These are phyloP conservation scores for Suhomyces guaymorum DNA, from an alignment of 1,139 yeast species.

Conservation along the genomic window DNA sequence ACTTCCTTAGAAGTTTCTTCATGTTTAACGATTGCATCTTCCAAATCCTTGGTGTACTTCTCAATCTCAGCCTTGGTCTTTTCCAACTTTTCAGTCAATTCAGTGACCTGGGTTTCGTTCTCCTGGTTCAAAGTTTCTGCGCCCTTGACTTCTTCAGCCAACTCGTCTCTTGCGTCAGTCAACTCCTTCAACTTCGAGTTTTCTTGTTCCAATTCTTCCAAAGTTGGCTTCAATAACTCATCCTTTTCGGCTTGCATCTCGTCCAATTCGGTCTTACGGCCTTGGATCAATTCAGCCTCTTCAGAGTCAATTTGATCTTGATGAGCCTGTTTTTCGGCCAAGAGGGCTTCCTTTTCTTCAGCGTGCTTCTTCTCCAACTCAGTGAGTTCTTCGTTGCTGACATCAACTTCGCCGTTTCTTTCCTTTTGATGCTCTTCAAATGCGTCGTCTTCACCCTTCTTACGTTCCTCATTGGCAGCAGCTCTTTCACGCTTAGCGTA, in stretches of 20 bases:
- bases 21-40: conserved; percentile 29
- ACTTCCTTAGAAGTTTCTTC: conserved; percentile 38
- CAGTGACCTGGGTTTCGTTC: conserved; percentile 35
- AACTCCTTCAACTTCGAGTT: conserved; percentile 40
- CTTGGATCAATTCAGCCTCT: conserved; percentile 41
- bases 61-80: conserved; percentile 42
- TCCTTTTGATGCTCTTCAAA: conserved; percentile 32
- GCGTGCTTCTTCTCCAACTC: conserved; percentile 36
- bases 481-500: conserved; percentile 41
- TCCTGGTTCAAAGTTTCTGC: conserved; percentile 37
- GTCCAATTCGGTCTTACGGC: conserved; percentile 46
- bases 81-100: conserved; percentile 39
- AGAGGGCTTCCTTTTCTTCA: conserved; percentile 39
- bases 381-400: conserved; percentile 36
- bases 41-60: conserved; percentile 33
- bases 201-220: conserved; percentile 44
- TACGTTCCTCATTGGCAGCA: conserved; percentile 40
- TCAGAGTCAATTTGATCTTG: conserved; percentile 45
- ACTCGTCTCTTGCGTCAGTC: conserved; percentile 40
- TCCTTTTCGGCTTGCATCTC: conserved; percentile 49
- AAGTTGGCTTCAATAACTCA: conserved; percentile 41
- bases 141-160: conserved; percentile 36
- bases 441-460: conserved; percentile 42
- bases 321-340: conserved; percentile 41
- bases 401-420: conserved; percentile 41